Evolutionary conservation across 179 eudicot genomes (phyloP), one percentile per base, ranked within the genome.

Genomic region (Drosera spatulata): DNA sequence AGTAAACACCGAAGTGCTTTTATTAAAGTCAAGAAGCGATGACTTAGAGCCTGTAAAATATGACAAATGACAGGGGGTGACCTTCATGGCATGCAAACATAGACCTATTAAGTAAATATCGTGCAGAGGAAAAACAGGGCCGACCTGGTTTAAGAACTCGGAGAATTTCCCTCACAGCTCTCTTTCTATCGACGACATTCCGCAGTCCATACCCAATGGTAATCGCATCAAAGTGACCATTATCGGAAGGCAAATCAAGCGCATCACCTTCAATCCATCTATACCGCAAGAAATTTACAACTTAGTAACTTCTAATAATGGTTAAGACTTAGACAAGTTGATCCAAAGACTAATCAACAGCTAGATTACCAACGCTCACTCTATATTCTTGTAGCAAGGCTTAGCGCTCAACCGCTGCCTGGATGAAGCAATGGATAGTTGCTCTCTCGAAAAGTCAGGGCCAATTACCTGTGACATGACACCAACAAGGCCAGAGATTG

Each of bases 181-280:
- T 79, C 55, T 65, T 65, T 64, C 72, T 79, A 75, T 89, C 80
- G 53, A 80, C 55, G 15, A 93, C 79, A 64, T 89, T 89, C 67
- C 99, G 75, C 61, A 93, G 69, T 49, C 99, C 99, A 68, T 84
- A 93, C 13, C 99, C 99, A 73, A 89, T 77, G 55, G 93, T 91
- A 51, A 86, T 63, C 52, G 96, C 90, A 77, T 89, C 96, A 66
- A 91, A 91, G 66, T 58, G 71, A 52, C 71, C 78, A 58, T 76
- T 80, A 8, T 73, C 66, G 68, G 86, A 91, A 13, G 98, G 95
- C 42, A 91, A 77, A 63, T 77, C 79, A 70, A 82, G 85, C 5
- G 96, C 93, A 82, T 84, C 71, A 55, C 97, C 96, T 74, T 86
- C 86, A 60, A 86, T 63, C 99, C 99, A 93, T 83, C 98, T 91